Percentiles rank a stretch among this genome's conserved stretches.
Conservation (phyloP, 1,284 basidiomycete genomes). For the Irpex rosettiformis region DNA sequence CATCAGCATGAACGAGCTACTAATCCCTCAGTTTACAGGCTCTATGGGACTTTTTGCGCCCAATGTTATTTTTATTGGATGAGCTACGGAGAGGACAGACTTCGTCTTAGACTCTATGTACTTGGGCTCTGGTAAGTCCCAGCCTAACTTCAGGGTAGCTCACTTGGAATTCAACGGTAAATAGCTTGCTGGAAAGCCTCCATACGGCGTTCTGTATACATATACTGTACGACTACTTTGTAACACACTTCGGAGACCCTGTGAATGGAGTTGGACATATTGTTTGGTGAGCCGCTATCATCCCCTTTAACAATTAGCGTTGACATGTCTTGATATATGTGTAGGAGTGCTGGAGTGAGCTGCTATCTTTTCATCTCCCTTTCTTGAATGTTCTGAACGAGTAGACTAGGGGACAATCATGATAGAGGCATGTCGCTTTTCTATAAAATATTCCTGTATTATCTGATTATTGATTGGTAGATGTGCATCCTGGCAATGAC, state of each 20-base stretch:
- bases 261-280: neutral
- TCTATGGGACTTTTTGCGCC: neutral
- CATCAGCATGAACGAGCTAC: neutral
- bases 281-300: conserved; percentile 3
- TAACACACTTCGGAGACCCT: neutral
- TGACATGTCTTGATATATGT: neutral
- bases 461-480: neutral
- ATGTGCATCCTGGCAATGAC: conserved; percentile 2
- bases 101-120: neutral
- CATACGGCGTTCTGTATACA: conserved; percentile 3
- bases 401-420: conserved; percentile 3
- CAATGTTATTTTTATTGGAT: conserved; percentile 4
- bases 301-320: neutral
- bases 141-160: no score
- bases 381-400: neutral
- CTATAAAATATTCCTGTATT: no score
- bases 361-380: neutral
- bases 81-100: neutral
- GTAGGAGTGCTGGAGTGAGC: conserved; percentile 8
- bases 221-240: neutral
- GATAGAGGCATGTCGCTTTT: neutral
- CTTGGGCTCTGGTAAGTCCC: neutral
- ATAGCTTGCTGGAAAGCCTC: neutral
- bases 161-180: neutral
- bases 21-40: neutral